A percentile compares a stretch with the other conserved stretches of the same genome.
These are phyloP conservation scores for Arabis alpina DNA, from an alignment of 345 rosid genomes.

Conservation along the genomic window DNA sequence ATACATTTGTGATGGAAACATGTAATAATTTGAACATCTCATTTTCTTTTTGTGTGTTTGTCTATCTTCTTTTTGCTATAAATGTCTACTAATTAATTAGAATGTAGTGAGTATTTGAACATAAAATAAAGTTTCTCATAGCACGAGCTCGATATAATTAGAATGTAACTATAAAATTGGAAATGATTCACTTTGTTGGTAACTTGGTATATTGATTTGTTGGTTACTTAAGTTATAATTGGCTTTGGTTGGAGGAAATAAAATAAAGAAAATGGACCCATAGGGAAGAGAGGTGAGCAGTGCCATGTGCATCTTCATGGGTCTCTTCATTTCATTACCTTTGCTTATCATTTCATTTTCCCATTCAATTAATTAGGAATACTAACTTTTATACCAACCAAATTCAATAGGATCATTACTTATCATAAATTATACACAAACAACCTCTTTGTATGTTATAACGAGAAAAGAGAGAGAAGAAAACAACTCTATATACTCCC, in stretches of 20 bases:
- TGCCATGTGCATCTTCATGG: slow-evolving; percentile 65
- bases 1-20: slow-evolving; percentile 28
- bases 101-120: background rate
- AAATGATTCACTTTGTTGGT: slow-evolving; percentile 13
- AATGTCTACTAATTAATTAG: background rate
- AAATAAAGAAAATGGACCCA: slow-evolving; percentile 38
- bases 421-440: background rate
- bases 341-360: slow-evolving; percentile 23
- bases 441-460: background rate
- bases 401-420: slow-evolving; percentile 14
- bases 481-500: background rate
- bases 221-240: slow-evolving; percentile 41
- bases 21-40: slow-evolving; percentile 39
- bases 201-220: slow-evolving; percentile 19
- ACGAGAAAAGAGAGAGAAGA: background rate
- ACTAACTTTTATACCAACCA: slow-evolving; percentile 18
- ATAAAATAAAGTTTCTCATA: background rate
- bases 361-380: background rate
- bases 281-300: slow-evolving; percentile 50
- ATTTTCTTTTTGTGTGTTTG: slow-evolving; percentile 12
- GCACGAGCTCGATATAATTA: background rate
- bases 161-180: background rate
- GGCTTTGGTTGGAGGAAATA: slow-evolving; percentile 30
- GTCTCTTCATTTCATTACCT: slow-evolving; percentile 56
- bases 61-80: background rate